Percentiles rank a stretch among this genome's conserved stretches.
Evolutionary conservation across 495 filamentous ascomycete species (phyloP).

Genomic region (Saxispiralis lemnorum): DNA sequence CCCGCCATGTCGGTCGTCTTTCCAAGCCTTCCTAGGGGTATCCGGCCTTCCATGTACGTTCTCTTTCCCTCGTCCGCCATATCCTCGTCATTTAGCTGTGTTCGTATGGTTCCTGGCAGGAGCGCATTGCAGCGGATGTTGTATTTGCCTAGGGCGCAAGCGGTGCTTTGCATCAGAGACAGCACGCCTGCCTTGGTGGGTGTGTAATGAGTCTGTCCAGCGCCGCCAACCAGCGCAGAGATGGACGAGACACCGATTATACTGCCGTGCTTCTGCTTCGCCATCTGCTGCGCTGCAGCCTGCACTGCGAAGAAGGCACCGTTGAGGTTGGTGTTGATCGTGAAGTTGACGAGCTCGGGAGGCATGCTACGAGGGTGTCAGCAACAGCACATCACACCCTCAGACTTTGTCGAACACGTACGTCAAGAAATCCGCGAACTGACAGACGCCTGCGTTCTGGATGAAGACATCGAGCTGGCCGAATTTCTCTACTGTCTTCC

Average conservation of each 20-base stretch:
- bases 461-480: conserved; percentile 60
- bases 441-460: conserved; percentile 72
- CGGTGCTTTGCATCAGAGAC: conserved; percentile 69
- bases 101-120: conserved; percentile 69
- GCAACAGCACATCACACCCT: conserved; percentile 3
- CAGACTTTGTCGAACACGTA: conserved; percentile 18
- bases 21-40: conserved; percentile 62
- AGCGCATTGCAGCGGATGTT: conserved; percentile 71
- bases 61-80: conserved; percentile 52
- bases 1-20: conserved; percentile 46
- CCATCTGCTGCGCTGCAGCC: conserved; percentile 70
- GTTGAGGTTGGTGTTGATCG: conserved; percentile 61
- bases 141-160: conserved; percentile 59
- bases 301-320: conserved; percentile 76
- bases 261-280: conserved; percentile 42
- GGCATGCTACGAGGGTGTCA: conserved; percentile 27
- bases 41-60: conserved; percentile 66
- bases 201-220: conserved; percentile 68
- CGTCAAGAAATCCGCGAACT: conserved; percentile 67
- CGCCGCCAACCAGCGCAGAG: conserved; percentile 68
- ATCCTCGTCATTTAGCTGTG: conserved; percentile 75
- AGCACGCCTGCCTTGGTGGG: conserved; percentile 78
- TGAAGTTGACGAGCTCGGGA: conserved; percentile 42
- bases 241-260: conserved; percentile 80
- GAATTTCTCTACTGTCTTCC: conserved; percentile 29